Percentiles rank a stretch among this genome's conserved stretches.
Conservation (phyloP, 73 alveolate genomes). For the Uronychia setigera region DNA sequence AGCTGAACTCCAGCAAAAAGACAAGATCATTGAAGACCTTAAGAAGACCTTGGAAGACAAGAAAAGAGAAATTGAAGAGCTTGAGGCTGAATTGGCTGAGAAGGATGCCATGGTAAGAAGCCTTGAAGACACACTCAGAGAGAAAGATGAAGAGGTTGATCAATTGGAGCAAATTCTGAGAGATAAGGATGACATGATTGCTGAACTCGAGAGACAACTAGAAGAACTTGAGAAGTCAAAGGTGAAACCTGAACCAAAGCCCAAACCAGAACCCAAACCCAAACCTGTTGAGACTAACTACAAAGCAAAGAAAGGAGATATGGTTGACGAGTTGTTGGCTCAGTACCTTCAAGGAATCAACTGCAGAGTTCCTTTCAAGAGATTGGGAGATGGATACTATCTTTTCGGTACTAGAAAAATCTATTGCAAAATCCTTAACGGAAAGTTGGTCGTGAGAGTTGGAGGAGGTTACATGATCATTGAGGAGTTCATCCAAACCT, state of each 20-base stretch:
- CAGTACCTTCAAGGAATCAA: slow-evolving; percentile 34
- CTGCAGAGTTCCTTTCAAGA: slow-evolving; percentile 66
- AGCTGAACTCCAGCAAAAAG: slow-evolving; percentile 44
- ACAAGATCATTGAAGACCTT: slow-evolving; percentile 39
- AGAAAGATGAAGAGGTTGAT: slow-evolving; percentile 53
- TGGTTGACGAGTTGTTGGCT: slow-evolving; percentile 61
- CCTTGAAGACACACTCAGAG: slow-evolving; percentile 34
- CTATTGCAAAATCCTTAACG: slow-evolving; percentile 58
- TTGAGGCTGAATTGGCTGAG: slow-evolving; percentile 27
- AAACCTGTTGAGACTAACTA: slow-evolving; percentile 23
- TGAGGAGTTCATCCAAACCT: slow-evolving; percentile 62
- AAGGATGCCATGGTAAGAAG: slow-evolving; percentile 7
- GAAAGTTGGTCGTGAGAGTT: slow-evolving; percentile 64
- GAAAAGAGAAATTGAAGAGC: slow-evolving; percentile 24
- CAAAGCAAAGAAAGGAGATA: slow-evolving; percentile 46
- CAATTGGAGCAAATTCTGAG: slow-evolving; percentile 39
- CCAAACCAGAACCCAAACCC: slow-evolving; percentile 4
- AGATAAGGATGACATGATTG: slow-evolving; percentile 50
- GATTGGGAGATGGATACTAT: slow-evolving; percentile 69
- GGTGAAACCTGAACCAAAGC: slow-evolving; percentile 27
- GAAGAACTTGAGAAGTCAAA: slow-evolving; percentile 17
- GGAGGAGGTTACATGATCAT: slow-evolving; percentile 77
- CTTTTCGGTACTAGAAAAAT: slow-evolving; percentile 69
- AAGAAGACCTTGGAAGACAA: slow-evolving; percentile 30
- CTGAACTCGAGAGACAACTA: slow-evolving; percentile 51